Evolutionary conservation across 2,329 filamentous ascomycete genomes (phyloP), one percentile per base, ranked within the genome.

Genomic region (Alternaria sp.): DNA sequence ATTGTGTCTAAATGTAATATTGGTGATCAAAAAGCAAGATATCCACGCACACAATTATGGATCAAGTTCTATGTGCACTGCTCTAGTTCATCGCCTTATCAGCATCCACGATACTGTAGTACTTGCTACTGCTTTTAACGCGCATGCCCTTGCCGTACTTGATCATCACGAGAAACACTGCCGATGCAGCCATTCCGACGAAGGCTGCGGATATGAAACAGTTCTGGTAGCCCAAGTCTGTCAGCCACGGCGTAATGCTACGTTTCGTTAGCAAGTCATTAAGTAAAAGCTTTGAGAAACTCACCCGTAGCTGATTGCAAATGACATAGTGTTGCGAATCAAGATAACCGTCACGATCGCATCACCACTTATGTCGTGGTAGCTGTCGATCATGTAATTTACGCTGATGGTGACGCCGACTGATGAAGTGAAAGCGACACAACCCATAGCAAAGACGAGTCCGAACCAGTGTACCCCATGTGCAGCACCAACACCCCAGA

Each of bases 401-500:
- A 85, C 75, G 23, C 76, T 79, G 8, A 85, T 64, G 28, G 82
- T 81, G 11, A 83, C 67, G 2, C 83, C 83, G 43, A 85, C 30
- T 32, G 58, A 59, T 13, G 71, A 72, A 1, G 68, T 70, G 15
- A 72, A 73, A 1, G 71, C 71, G 4, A 74, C 43, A 46, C 62
- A 67, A 5, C 81, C 83, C 79, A 85, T 84, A 1, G 82, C 83
- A 30, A 85, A 80, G 4, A 86, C 74, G 6, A 84, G 72, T 1
- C 84, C 85, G 47, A 86, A 80, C 82, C 82, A 84, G 47, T 86
- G 84, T n/a, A 86, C 68, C 5, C 78, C 65, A 32, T 84, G 79
- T 45, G 82, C 82, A 3, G 85, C 83, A 6, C 85, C 85, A 0
- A 86, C 81, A 28, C 85, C 85, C 83, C 84, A 86, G 2, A 86